Evolutionary conservation across 2,329 filamentous ascomycete genomes (phyloP), one percentile per base, ranked within the genome.

Genomic region (Phaeosphaeria sp.): DNA sequence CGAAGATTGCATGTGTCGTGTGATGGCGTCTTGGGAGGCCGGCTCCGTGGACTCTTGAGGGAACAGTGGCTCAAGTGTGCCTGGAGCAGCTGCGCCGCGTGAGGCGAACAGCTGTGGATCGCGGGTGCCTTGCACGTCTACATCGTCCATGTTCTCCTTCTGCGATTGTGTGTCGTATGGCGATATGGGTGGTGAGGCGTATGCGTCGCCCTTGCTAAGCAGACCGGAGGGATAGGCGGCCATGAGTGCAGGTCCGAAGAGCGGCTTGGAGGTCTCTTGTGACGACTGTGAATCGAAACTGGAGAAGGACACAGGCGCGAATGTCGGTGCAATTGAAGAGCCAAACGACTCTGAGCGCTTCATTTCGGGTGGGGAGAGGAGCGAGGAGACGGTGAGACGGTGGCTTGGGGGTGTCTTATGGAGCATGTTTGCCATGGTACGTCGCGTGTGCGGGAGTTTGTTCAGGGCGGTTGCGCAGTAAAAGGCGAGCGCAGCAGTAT

Each of bases 311-410:
- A 36, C 30, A 36, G 62, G 64, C 13, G 64, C 44, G 39, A 65
- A 66, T 42, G 64, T 53, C 23, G 64, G 63, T 20, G 58, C 60
- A 56, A 63, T 68, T 63, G 74, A 68, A 6, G 71, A 75, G 63
- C 71, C 71, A 68, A 77, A 78, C n/a, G 73, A 75, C 58, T 76
- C 74, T 52, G 71, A 71, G 33, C 72, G 72, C 66, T 77, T 77
- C 70, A 76, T 73, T 65, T 79, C 77, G 18, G 77, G 77, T 9
- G 77, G 77, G 15, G 76, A 78, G 58, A 78, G 75, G 47, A 79
- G 73, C 17, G 76, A 77, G 56, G 73, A 76, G 50, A 77, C 72
- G 46, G 72, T 67, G 18, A 76, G 69, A 56, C 71, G 72, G 63
- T 71, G 65, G 68, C 59, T 72, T 50, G 71, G 63, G 36, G 71